Base-by-base conservation (phyloP, 139 green algal genomes). In the Desmodesmus armatus region DNA sequence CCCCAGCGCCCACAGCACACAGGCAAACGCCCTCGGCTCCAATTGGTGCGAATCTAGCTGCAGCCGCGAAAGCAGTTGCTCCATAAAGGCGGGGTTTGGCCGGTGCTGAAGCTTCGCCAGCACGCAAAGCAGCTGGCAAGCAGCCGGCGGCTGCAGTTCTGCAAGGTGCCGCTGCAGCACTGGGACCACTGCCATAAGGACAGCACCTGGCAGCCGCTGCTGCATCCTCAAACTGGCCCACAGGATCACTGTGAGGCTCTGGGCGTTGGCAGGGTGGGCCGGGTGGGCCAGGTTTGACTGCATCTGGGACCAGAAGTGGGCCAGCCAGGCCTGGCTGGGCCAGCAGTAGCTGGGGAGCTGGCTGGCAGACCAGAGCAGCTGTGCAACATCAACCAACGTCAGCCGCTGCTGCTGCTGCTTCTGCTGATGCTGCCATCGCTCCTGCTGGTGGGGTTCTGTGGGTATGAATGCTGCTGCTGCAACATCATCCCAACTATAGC, bases 121-220 rank as follows among this genome's bases (percentile, higher is more conserved):
- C 21, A 84, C 80, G 60, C 63, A 87, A 39, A 89, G 81, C 47
- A 70, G 53, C 43, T 78, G 62, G 37, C 79, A 85, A 41, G 65
- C 79, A 43, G 41, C 79, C 21, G 62, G 29, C 0, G 79, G 79
- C 79, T 66, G 43, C 9, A 85, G 33, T 1, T 77, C 47, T 29
- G 79, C 79, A 5, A 85, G 44, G 17, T 77, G 62, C 40, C 33
- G 31, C 43, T 75, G 79, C 47, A 85, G 31, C 15, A 74, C 35
- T 13, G 63, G 62, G 29, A 78, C 27, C 3, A 44, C 65, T 31
- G 79, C 79, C 27, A 82, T 37, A 0, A 82, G 55, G 55, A 53
- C 71, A 21, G 3, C 37, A 21, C 35, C 37, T 27, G 76, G 76
- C 17, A 55, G 76, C 55, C 17, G 29, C 15, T 15, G 2, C 25